These are phyloP conservation scores for Cicer arietinum DNA, from an alignment of 306 rosid genomes.

Conservation along the genomic window DNA sequence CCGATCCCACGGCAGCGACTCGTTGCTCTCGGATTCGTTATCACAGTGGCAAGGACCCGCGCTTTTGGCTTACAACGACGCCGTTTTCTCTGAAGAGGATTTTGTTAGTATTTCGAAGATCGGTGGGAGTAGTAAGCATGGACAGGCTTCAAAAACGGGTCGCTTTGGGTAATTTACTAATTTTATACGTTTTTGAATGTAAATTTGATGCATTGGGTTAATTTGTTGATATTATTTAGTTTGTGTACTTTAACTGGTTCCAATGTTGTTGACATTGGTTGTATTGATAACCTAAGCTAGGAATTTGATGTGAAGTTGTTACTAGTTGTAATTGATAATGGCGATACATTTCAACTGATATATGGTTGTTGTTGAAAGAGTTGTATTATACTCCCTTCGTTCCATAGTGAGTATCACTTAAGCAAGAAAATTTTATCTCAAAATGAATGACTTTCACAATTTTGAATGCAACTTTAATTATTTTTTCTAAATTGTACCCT, in stretches of 20 bases:
- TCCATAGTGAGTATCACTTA: no score
- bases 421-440: no score
- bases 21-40: slow-evolving; percentile 64
- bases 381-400: neutral
- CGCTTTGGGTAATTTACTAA: slow-evolving; percentile 73
- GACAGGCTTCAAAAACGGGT: slow-evolving; percentile 88
- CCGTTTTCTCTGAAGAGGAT: slow-evolving; percentile 89
- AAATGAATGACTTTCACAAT: no score
- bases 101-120: slow-evolving; percentile 88
- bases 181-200: neutral
- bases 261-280: slow-evolving; percentile 23
- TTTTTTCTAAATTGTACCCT: no score
- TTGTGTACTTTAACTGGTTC: slow-evolving; percentile 4
- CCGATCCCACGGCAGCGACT: slow-evolving; percentile 61
- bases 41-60: slow-evolving; percentile 96
- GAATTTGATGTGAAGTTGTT: slow-evolving; percentile 28
- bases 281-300: slow-evolving; percentile 27
- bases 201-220: neutral
- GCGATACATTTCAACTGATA: neutral
- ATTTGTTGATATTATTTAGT: neutral
- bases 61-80: slow-evolving; percentile 84
- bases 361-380: slow-evolving; percentile 16
- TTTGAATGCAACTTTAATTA: no score
- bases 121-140: slow-evolving; percentile 91
- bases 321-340: slow-evolving; percentile 29